phyloP scores from a whole-genome alignment of 2,329 filamentous ascomycete species.

The Aspergillus thermomutatus region DNA sequence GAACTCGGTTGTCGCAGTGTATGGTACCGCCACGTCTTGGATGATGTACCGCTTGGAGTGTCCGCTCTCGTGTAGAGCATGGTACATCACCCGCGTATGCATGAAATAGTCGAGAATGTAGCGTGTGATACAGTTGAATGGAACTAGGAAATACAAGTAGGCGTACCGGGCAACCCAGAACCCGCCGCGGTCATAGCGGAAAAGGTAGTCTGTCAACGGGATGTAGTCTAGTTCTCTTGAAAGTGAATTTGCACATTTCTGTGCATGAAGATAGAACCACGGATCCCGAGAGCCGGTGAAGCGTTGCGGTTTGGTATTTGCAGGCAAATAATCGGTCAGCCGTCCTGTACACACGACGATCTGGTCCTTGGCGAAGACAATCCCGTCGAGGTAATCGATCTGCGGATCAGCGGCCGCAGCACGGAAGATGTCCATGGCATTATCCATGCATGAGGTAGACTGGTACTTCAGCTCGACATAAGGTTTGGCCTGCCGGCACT shows the following conservation, averaged over 20 bases:
- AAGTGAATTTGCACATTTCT: constrained; percentile 46
- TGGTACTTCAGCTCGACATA: constrained; percentile 63
- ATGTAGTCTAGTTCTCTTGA: constrained; percentile 55
- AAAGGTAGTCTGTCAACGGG: constrained; percentile 34
- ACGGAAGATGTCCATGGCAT: constrained; percentile 49
- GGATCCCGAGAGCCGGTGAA: constrained; percentile 62
- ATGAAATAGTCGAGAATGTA: constrained; percentile 57
- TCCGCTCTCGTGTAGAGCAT: constrained; percentile 55
- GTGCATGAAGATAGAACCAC: constrained; percentile 71
- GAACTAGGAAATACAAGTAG: constrained; percentile 57
- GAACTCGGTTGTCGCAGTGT: constrained; percentile 47
- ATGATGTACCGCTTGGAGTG: constrained; percentile 54
- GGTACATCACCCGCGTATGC: constrained; percentile 58
- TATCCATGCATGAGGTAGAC: constrained; percentile 49
- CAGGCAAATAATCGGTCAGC: constrained; percentile 48
- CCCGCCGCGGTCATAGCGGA: constrained; percentile 56
- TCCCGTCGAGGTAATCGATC: constrained; percentile 68
- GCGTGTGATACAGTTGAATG: constrained; percentile 57
- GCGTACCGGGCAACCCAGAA: constrained; percentile 63
- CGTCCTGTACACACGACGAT: constrained; percentile 62
- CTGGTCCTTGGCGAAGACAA: constrained; percentile 56
- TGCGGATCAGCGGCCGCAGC: constrained; percentile 38
- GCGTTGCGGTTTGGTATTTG: constrained; percentile 31
- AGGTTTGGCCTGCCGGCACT: constrained; percentile 49
- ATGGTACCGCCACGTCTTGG: constrained; percentile 59